Base-by-base conservation (phyloP, 768 basidiomycete species). In the Mycena indigotica region DNA sequence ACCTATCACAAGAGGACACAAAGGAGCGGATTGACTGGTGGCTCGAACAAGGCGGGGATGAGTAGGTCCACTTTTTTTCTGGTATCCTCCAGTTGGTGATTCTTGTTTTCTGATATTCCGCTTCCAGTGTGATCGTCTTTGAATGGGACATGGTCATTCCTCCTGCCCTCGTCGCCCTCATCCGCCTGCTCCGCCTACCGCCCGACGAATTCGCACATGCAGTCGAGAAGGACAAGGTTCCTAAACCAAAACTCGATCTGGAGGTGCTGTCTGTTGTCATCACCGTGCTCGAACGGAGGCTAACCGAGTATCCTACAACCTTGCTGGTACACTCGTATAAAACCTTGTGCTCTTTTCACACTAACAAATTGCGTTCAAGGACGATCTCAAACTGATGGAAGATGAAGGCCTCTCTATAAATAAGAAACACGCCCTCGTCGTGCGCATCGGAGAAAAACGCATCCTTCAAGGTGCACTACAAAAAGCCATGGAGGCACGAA, bases 21-120 rank as follows among this genome's bases (percentile, higher is more conserved):
- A 74, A 80, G 61, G 84, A 85, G 63, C 81, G 93, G 35, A 87
- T 97, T 8, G 92, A 98, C 58, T 97, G 91, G 87, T 95, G 95
- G 91, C 75, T 98, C 13, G 93, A 97, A 61, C 83, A 88, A 67
- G 91, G 88, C 2, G 89, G 89, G 19, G 94, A 96, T 62, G 95
- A 97, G 94, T 95, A 67, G 62, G 86, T 76, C 28, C 24, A 8
- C 25, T n/a, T n/a, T n/a, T n/a, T n/a, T n/a, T n/a, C n/a, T n/a
- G n/a, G n/a, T n/a, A n/a, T n/a, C n/a, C n/a, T n/a, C n/a, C n/a
- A n/a, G n/a, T n/a, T n/a, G n/a, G n/a, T n/a, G n/a, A n/a, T n/a
- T n/a, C 25, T 21, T 21, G 21, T 58, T 58, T 38, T 50, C 38
- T 28, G 35, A 45, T 55, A 24, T 28, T 52, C 23, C 35, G 51